Evolutionary conservation across 192 early-diverging fungal genomes (phyloP), one percentile per base, ranked within the genome.

Genomic region (Linnemannia hyalina): DNA sequence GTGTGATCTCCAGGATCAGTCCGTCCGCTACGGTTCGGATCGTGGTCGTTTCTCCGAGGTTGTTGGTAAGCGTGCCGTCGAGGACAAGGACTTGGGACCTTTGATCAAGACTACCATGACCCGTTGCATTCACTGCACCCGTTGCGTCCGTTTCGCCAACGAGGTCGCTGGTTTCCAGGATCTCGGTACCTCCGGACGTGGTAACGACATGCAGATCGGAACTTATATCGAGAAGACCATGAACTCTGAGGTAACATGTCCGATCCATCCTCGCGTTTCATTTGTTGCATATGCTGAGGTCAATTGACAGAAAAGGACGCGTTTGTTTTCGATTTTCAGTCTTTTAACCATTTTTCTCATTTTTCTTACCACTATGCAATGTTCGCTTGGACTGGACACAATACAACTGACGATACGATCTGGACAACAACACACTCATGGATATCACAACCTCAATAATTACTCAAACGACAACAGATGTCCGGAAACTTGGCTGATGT

Each of bases 1-100:
- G 90, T 99, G 98, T 87, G 98, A 99, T 90, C 90, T 99, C 73
- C 98, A 99, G 90, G 98, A 99, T 90, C 98, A 99, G 92, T 94
- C 94, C 46, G 95, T 99, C 86, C 95, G 98, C 81, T 99, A 97
- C 87, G 98, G 98, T 70, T 92, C 93, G 26, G 98, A 99, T 87
- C 95, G 98, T 79, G 95, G 96, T 47, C 95, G 98, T 79, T 97
- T 97, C 88, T 49, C 89, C 55, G 97, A 98, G 90, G 84, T 93
- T 54, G 90, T 87, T 42, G 96, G 95, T 71, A 99, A 99, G 91
- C 96, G 98, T 82, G 97, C 98, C 22, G 96, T 96, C 9, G 98
- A 98, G 89, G 97, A 99, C 92, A 99, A 99, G 93, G 92, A 98
- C 86, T 89, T 99, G 75, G 98, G 98, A 36, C 98, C 98, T 54